Percentiles rank a stretch among this genome's conserved stretches.
phyloP scores from a whole-genome alignment of 2,329 filamentous ascomycete genomes.

The Clathrospora elynae region DNA sequence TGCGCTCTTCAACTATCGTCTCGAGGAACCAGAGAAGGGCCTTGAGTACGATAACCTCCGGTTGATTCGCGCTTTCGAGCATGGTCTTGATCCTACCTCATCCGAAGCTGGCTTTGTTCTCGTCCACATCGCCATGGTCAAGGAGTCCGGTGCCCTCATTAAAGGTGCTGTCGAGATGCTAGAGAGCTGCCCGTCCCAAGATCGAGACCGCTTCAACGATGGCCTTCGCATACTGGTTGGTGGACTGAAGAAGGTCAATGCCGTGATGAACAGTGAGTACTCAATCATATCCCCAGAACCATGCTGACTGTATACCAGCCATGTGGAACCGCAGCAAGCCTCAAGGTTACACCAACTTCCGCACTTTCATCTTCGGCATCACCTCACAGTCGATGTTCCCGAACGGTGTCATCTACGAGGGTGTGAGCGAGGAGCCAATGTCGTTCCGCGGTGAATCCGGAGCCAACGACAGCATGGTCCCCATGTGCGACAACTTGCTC shows the following conservation, averaged over 20 bases:
- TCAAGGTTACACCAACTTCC: conserved; percentile 82
- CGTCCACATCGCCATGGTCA: conserved; percentile 94
- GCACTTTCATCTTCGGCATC: conserved; percentile 97
- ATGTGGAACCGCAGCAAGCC: conserved; percentile 94
- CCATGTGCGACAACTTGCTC: conserved; percentile 84
- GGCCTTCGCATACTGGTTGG: conserved; percentile 57
- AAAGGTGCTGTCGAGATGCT: conserved; percentile 72
- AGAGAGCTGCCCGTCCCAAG: conserved; percentile 51
- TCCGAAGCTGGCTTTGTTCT: conserved; percentile 97
- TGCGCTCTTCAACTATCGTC: conserved; percentile 66
- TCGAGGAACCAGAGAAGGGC: conserved; percentile 61
- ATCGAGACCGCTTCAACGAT: conserved; percentile 66
- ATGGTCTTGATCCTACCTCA: conserved; percentile 81
- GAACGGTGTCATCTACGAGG: conserved; percentile 86
- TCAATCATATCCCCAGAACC: too few species aligned
- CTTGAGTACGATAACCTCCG: conserved; percentile 69
- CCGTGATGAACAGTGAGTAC: conserved; percentile 72
- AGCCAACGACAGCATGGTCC: conserved; percentile 93
- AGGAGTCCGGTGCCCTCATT: conserved; percentile 78
- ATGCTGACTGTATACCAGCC: conserved; percentile 48
- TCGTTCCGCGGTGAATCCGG: conserved; percentile 91
- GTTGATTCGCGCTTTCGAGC: conserved; percentile 88
- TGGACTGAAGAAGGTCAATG: conserved; percentile 72
- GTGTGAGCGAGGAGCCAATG: conserved; percentile 74
- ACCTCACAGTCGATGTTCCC: conserved; percentile 94